Percentiles rank a stretch among this genome's conserved stretches.
phyloP scores from a whole-genome alignment of 805 yeast species.

The Nakazawaea ishiwadae region DNA sequence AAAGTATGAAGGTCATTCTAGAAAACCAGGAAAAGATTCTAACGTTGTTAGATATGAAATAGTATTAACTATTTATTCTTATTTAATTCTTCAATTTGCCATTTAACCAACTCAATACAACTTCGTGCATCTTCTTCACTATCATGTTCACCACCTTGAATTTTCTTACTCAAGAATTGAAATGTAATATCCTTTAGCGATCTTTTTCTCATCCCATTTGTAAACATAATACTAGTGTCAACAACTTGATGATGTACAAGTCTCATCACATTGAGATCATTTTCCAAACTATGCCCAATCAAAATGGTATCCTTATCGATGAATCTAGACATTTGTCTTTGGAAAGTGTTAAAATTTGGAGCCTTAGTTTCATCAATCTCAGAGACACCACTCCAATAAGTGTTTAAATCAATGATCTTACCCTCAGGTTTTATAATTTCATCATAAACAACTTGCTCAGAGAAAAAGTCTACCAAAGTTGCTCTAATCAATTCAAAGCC shows the following conservation, averaged over 20 bases:
- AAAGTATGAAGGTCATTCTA: background rate
- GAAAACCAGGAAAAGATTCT: slow-evolving; percentile 8
- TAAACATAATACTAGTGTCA: slow-evolving; percentile 80
- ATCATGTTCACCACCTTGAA: slow-evolving; percentile 87
- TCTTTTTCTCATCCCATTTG: slow-evolving; percentile 53
- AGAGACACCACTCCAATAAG: slow-evolving; percentile 80
- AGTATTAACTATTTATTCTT: too few relatives aligned
- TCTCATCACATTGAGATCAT: slow-evolving; percentile 82
- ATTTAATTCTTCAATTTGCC: slow-evolving; percentile 4
- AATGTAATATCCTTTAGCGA: slow-evolving; percentile 73
- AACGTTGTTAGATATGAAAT: background rate
- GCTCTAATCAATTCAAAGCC: slow-evolving; percentile 86
- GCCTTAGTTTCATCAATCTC: slow-evolving; percentile 47
- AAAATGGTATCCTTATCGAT: slow-evolving; percentile 67
- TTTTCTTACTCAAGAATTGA: slow-evolving; percentile 62
- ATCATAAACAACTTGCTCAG: slow-evolving; percentile 60
- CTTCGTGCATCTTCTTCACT: slow-evolving; percentile 89
- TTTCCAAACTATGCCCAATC: slow-evolving; percentile 92
- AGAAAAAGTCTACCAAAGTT: slow-evolving; percentile 74
- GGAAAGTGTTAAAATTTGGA: slow-evolving; percentile 50
- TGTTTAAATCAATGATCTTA: slow-evolving; percentile 70
- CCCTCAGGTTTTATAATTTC: slow-evolving; percentile 75
- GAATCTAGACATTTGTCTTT: slow-evolving; percentile 40
- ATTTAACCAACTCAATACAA: slow-evolving; percentile 75
- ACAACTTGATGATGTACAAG: slow-evolving; percentile 75